Evolutionary conservation across 2,329 filamentous ascomycete species (phyloP), one percentile per base, ranked within the genome.

Genomic region (Penicillium digitatum): DNA sequence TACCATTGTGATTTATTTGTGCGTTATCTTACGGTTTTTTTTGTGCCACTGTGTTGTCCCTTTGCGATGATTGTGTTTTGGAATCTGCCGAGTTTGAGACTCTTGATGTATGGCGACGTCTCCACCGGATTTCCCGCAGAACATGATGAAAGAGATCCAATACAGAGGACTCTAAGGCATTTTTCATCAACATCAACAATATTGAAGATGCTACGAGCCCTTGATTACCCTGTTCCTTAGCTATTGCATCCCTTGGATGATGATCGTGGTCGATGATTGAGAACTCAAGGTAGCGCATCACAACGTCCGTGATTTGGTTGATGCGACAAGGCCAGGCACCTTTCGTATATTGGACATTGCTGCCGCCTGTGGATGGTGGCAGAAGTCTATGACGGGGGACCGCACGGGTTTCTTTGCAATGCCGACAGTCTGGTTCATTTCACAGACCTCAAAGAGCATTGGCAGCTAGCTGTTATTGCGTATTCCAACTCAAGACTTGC

Each of bases 1-100:
- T 79, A 43, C 48, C 38, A 14, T 34, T 55, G 40, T 56, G 38
- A 18, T 50, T 18, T 16, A 14, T 18, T 43, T 43, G 1, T 16
- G 5, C 5, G 5, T 50, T 50, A 2, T 55, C n/a, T 46, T 24
- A 18, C 29, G 20, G 16, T 46, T 52, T 18, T 34, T 44, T 34
- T 38, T 43, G 16, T 58, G 18, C 6, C 24, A 12, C 9, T 37
- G 18, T 18, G 9, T 53, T 31, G 26, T 31, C 18, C 10, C 26
- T 40, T 40, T 31, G 46, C 18, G 35, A 39, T 35, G 10, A 34
- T 34, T 35, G 16, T 32, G n/a, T 20, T 24, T 26, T 16, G 16
- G 27, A 14, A 20, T n/a, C 14, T 18, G 20, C 20, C 20, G 11
- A 43, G 27, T 50, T 37, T 43, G 27, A 44, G 27, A 31, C 9